Evolutionary conservation across 2,329 filamentous ascomycete species (phyloP).

Genomic region (Penicillium sclerotigenum): DNA sequence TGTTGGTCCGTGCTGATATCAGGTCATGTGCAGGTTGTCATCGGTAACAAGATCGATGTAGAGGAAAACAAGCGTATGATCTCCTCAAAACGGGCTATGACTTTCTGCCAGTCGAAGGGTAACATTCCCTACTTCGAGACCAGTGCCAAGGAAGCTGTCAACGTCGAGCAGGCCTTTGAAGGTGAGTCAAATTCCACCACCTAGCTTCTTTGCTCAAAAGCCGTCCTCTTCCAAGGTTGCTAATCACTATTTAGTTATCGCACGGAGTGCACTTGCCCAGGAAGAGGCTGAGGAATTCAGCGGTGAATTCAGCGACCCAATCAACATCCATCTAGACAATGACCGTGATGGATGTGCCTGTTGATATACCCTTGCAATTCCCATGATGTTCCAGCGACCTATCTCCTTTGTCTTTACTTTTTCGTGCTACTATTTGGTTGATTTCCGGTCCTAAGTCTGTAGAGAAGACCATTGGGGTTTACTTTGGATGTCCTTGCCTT

Average conservation of each 20-base stretch:
- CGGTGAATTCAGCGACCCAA: slow-evolving; percentile 94
- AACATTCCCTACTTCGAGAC: slow-evolving; percentile 99
- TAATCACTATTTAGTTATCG: slow-evolving; percentile 70
- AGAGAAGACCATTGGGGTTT: slow-evolving; percentile 13
- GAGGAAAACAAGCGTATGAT: slow-evolving; percentile 98
- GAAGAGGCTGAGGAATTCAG: slow-evolving; percentile 98
- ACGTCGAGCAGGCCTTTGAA: slow-evolving; percentile 86
- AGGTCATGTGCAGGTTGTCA: slow-evolving; percentile 65
- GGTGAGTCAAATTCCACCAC: slow-evolving; percentile 44
- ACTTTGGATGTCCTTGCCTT: slow-evolving; percentile 4
- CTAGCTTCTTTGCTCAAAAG: not conserved
- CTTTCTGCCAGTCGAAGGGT: slow-evolving; percentile 96
- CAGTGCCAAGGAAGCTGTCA: slow-evolving; percentile 96
- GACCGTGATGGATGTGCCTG: slow-evolving; percentile 91
- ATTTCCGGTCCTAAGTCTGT: slow-evolving; percentile 11
- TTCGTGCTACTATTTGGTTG: slow-evolving; percentile 10
- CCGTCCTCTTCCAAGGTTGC: not conserved
- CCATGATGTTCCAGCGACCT: slow-evolving; percentile 28
- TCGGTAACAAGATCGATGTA: slow-evolving; percentile 98
- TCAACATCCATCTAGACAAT: slow-evolving; percentile 96
- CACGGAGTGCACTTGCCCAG: slow-evolving; percentile 88
- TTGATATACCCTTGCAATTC: slow-evolving; percentile 49
- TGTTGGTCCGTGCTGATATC: slow-evolving; percentile 11
- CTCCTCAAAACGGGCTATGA: slow-evolving; percentile 91
- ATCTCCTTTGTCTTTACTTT: slow-evolving; percentile 16